Base-by-base conservation (phyloP, 225 moss, liverwort and hornwort genomes). In the Marchantia paleacea region DNA sequence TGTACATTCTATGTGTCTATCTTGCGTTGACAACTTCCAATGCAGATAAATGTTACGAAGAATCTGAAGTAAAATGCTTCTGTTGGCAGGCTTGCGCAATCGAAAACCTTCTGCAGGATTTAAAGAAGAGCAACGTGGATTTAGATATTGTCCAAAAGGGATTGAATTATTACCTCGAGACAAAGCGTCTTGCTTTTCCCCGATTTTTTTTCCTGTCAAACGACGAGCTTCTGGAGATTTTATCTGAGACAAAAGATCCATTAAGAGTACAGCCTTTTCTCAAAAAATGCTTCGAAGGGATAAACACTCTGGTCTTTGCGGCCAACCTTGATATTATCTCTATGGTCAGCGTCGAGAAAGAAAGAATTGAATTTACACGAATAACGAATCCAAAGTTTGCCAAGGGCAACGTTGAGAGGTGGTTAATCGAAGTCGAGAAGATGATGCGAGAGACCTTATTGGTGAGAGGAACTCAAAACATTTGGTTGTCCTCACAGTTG, bases 241-340 rank as follows among this genome's bases (percentile, higher is more conserved):
- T 96, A 8, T 92, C 96, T 0, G 96, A 96, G 53, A 94, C 94
- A 1, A 94, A 92, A 84, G 96, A 96, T 54, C 96, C 96, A 6
- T 82, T 96, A 25, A 80, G 90, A 1, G 96, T 94, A 0, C 96
- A 96, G 81, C 96, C 96, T 2, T 94, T 90, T 64, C 79, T 96
- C 30, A 96, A 96, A 47, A 96, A 96, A 76, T 92, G 92, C 65
- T 96, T 96, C 73, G 96, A 96, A 84, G 96, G 96, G 26, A 96
- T 94, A 10, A 94, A 92, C 80, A 79, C 83, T 29, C 68, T 96
- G 52, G 82, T 83, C 47, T 96, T 96, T 70, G 85, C 85, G 83
- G 85, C 90, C 0, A 96, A 92, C 50, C 78, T 94, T 39, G 96
- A 96, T 26, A 94, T 96, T 52, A 89, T 84, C 20, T 89, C 92